These are phyloP conservation scores for Turritis glabra DNA, from an alignment of 345 rosid genomes.

Conservation along the genomic window DNA sequence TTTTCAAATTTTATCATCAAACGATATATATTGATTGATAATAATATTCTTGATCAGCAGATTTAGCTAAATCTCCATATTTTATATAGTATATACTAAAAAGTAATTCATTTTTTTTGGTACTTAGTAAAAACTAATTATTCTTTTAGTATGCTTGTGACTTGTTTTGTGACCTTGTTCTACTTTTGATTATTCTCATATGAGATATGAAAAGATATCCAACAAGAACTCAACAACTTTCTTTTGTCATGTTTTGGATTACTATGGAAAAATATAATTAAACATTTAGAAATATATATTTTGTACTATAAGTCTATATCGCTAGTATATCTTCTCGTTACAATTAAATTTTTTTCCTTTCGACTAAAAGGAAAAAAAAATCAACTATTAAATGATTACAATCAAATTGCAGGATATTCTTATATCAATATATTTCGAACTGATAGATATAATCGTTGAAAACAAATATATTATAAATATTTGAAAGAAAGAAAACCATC, in stretches of 20 bases:
- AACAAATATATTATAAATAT: neutral
- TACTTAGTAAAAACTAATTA: neutral
- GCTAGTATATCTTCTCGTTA: neutral
- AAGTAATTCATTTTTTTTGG: neutral
- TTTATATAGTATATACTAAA: slow-evolving; percentile 4
- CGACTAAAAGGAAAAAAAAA: neutral
- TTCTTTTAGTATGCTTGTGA: neutral
- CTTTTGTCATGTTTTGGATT: slow-evolving; percentile 11
- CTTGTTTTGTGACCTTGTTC: neutral
- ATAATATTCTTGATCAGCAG: neutral
- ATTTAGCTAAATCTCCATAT: slow-evolving; percentile 3
- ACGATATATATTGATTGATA: neutral
- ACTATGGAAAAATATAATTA: neutral
- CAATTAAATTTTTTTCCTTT: neutral
- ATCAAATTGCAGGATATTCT: neutral
- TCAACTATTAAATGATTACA: neutral
- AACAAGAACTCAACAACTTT: neutral
- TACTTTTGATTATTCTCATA: slow-evolving; percentile 19
- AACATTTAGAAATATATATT: too few relatives aligned
- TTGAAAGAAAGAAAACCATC: neutral
- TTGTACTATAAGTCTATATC: too few relatives aligned
- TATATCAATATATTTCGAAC: neutral
- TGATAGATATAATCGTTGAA: neutral
- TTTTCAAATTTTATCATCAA: slow-evolving; percentile 16
- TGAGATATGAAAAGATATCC: neutral